These are phyloP conservation scores for Diaporthe sp. DNA, from an alignment of 2,329 filamentous ascomycete genomes.

Conservation along the genomic window DNA sequence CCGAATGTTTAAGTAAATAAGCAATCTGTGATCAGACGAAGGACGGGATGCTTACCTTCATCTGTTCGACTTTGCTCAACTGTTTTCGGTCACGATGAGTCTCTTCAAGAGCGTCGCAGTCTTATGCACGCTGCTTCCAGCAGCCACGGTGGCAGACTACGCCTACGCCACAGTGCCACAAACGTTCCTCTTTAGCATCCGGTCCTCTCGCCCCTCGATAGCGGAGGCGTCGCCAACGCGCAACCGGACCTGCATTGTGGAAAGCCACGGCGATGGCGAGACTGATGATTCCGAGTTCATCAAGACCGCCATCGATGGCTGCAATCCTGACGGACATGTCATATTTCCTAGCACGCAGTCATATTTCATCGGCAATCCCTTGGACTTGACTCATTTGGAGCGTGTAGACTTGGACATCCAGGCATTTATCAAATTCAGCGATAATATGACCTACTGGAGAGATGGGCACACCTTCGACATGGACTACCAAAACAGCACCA, in stretches of 20 bases:
- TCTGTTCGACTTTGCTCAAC: not conserved
- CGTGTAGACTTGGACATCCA: constrained; percentile 66
- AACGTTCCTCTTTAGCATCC: constrained; percentile 21
- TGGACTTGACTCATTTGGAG: constrained; percentile 73
- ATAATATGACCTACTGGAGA: constrained; percentile 75
- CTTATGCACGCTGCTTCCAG: constrained; percentile 3
- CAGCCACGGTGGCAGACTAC: constrained; percentile 2
- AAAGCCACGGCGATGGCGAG: constrained; percentile 62
- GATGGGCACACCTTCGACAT: constrained; percentile 73
- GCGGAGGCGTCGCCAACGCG: constrained; percentile 1
- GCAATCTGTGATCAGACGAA: not conserved
- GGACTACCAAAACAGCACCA: constrained; percentile 74
- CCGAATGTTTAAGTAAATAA: not conserved
- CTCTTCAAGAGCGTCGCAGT: not conserved
- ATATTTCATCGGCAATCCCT: constrained; percentile 72
- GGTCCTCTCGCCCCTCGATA: constrained; percentile 19
- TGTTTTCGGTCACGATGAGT: not conserved
- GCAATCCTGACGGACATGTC: constrained; percentile 73
- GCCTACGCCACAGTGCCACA: constrained; percentile 10
- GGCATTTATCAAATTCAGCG: constrained; percentile 67
- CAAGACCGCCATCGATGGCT: constrained; percentile 63
- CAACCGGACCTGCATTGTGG: constrained; percentile 59
- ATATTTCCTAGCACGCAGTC: constrained; percentile 65
- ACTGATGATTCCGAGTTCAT: constrained; percentile 53
- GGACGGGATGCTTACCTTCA: rapidly evolving